Base-by-base conservation (phyloP, 352 stramenopile species). In the Phytophthora melonis region DNA sequence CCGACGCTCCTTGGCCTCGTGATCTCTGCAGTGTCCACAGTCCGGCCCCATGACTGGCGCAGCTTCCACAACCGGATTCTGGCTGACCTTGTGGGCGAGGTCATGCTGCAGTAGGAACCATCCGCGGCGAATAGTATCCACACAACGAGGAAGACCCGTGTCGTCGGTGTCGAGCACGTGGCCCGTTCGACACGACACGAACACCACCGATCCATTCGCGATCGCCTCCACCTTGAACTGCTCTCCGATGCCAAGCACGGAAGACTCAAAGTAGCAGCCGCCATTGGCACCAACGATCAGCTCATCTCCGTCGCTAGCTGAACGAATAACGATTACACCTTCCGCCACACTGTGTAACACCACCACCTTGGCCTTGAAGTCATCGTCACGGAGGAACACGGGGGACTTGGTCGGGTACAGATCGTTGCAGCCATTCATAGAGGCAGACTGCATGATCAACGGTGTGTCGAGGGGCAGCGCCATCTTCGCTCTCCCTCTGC, bases 281-380 rank as follows among this genome's bases (percentile, higher is more conserved):
- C 71, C 71, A 49, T 64, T 78, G 25, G 65, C 56, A 21, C 54
- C 66, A 62, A 78, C 66, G 10, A 78, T 68, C 27, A 78, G 32
- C 52, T 78, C 71, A 34, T 67, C 45, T 0, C 21, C 54, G 1
- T 71, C 71, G 23, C 36, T 21, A 19, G 23, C 66, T 21, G 66
- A 56, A 18, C 52, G 71, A 62, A 78, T 78, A 13, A 78, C 43
- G 11, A 78, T 41, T 0, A 25, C 39, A 2, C 27, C 54, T 11
- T 67, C 34, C 16, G 16, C 14, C 10, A 68, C 43, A 30, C 13
- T 21, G 47, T 58, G 65, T 16, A 78, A 13, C 18, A 60, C 9
- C 25, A 74, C 60, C 18, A 70, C 34, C 54, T 74, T 78, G n/a
- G 30, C 25, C 2, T 61, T 58, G 5, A 11, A 62, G 10, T 55